phyloP scores from a whole-genome alignment of 2,329 filamentous ascomycete species.

The Grosmannia serpens region DNA sequence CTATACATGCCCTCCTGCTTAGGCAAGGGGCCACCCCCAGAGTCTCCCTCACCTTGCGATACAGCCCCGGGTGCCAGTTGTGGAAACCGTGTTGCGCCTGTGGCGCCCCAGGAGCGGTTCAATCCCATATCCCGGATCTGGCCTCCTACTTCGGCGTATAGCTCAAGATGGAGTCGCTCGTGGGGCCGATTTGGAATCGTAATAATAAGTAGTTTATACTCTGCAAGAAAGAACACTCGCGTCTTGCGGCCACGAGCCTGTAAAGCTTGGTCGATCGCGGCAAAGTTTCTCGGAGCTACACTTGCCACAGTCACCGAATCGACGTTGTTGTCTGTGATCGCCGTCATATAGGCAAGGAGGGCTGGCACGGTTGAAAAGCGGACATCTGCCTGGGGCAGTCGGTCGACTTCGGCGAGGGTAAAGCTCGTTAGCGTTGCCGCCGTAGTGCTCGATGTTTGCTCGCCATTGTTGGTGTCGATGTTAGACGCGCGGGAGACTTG shows the following conservation, averaged over 20 bases:
- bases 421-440: neutral
- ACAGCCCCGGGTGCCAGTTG: neutral
- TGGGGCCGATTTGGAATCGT: neutral
- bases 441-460: no score
- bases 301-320: neutral
- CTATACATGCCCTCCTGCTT: neutral
- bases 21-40: neutral
- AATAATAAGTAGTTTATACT: neutral
- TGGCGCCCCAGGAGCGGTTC: neutral
- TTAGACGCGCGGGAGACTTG: no score
- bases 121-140: neutral
- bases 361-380: neutral
- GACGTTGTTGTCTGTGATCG: neutral
- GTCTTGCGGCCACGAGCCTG: neutral
- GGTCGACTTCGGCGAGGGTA: neutral
- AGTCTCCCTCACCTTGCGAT: slow-evolving; percentile 4
- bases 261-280: neutral
- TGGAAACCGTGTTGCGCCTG: neutral
- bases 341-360: neutral
- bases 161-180: neutral
- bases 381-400: neutral
- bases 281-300: neutral
- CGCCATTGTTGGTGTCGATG: no score
- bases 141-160: neutral
- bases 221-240: neutral